Conservation (phyloP, 495 filamentous ascomycete species). For the Tuber melanosporum region DNA sequence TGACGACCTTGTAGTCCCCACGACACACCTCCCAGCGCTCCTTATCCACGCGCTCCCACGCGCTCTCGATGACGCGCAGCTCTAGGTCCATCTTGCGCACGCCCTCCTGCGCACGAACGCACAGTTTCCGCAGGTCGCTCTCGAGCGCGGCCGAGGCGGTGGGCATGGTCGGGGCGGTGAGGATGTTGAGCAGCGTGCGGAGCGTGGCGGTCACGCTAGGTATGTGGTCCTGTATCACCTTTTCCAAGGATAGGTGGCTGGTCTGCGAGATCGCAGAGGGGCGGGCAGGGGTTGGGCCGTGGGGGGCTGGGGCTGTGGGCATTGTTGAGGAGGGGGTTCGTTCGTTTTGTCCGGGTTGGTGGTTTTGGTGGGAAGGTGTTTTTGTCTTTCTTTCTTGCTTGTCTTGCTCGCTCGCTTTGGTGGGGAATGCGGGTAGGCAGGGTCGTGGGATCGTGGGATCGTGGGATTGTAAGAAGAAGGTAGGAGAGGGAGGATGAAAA, state of each 20-base stretch:
- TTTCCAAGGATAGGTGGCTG: slow-evolving; percentile 30
- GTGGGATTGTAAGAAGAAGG: neutral
- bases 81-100: slow-evolving; percentile 35
- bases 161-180: slow-evolving; percentile 11
- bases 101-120: slow-evolving; percentile 31
- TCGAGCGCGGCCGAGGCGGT: slow-evolving; percentile 20
- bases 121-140: slow-evolving; percentile 25
- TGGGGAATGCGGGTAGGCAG: neutral
- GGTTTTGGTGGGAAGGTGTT: too few relatives aligned
- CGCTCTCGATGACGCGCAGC: slow-evolving; percentile 29
- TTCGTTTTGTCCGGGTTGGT: too few relatives aligned
- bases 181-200: slow-evolving; percentile 17
- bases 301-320: neutral
- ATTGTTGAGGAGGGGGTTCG: neutral
- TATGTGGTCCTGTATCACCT: slow-evolving; percentile 38
- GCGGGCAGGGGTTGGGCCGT: neutral
- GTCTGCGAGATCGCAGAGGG: neutral
- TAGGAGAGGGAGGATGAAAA: neutral
- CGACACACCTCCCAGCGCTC: slow-evolving; percentile 36
- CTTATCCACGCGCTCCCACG: slow-evolving; percentile 33
- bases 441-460: neutral
- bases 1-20: slow-evolving; percentile 32
- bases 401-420: too few relatives aligned
- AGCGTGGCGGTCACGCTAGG: slow-evolving; percentile 30
- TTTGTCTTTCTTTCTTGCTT: too few relatives aligned